Evolutionary conservation across 2,329 filamentous ascomycete species (phyloP), one percentile per base, ranked within the genome.

Genomic region (Acephala macrosclerotiorum): DNA sequence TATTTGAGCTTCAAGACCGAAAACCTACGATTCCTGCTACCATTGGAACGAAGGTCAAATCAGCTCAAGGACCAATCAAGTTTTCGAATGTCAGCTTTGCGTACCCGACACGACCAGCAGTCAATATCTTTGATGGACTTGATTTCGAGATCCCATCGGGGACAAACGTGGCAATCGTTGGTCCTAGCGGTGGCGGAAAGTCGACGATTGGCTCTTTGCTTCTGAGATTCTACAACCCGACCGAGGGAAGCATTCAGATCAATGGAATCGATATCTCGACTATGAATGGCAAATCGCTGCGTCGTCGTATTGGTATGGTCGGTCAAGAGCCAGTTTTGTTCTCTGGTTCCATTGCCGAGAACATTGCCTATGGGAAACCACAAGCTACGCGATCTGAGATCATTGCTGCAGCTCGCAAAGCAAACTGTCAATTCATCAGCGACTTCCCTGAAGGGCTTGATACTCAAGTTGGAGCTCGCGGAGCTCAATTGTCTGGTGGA

Each of bases 371-470:
- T 75, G 96, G 95, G 64, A 91, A 89, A 65, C 95, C 95, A 1
- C 78, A 87, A 56, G 95, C 96, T 0, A 89, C 89, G 2, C 85
- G 92, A 61, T 83, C 87, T 36, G 93, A 97, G 72, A 96, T 99
- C 65, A 86, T 97, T 65, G 86, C 88, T 22, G 96, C 96, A 8
- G 96, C 96, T 3, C 87, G 92, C 68, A 91, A 95, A 77, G 96
- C 96, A 61, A 99, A 99, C 78, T 99, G 96, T 78, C 91, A 91
- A 73, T 99, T 99, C 76, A 97, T 99, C 77, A 91, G 91, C 76
- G 96, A 99, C 78, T 96, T 99, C 73, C 96, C 96, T 33, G 94
- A 98, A 65, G 96, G 96, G 4, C 86, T 99, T 7, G 95, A 99
- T 75, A 99, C 96, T 0, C 91, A 92, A 70, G 96, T 97, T 35